Percentiles rank a stretch among this genome's conserved stretches.
Conservation (phyloP, 1,139 yeast species). For the Saccharomyces hybrid region DNA sequence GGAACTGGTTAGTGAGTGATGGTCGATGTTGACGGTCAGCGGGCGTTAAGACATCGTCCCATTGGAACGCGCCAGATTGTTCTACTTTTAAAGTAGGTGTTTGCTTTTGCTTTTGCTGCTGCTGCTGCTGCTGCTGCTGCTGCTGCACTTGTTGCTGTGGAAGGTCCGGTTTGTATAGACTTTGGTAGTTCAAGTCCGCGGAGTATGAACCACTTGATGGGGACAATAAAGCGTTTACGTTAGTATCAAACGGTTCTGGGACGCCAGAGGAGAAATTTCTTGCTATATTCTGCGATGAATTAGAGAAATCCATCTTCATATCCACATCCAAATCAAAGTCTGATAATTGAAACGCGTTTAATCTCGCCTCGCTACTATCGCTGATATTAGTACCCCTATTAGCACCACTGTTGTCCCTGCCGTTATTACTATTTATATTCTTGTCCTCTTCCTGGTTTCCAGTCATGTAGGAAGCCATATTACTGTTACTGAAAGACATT, state of each 20-base stretch:
- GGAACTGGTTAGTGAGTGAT: conserved; percentile 4
- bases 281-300: neutral
- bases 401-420: neutral
- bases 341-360: neutral
- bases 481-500: neutral
- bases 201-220: neutral
- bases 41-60: neutral
- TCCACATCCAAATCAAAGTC: neutral
- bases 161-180: neutral
- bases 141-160: neutral
- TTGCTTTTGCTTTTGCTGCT: neutral
- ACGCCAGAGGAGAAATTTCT: neutral
- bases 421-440: neutral
- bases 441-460: neutral
- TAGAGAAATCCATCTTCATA: neutral
- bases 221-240: neutral
- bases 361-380: neutral
- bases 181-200: neutral
- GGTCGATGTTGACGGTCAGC: neutral
- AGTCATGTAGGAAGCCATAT: neutral
- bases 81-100: conserved; percentile 12
- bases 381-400: neutral
- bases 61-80: conserved; percentile 4
- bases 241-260: neutral
- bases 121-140: neutral